Percentiles rank a stretch among this genome's conserved stretches.
Evolutionary conservation across 2,329 filamentous ascomycete genomes (phyloP).

Genomic region (Aspergillus niger): DNA sequence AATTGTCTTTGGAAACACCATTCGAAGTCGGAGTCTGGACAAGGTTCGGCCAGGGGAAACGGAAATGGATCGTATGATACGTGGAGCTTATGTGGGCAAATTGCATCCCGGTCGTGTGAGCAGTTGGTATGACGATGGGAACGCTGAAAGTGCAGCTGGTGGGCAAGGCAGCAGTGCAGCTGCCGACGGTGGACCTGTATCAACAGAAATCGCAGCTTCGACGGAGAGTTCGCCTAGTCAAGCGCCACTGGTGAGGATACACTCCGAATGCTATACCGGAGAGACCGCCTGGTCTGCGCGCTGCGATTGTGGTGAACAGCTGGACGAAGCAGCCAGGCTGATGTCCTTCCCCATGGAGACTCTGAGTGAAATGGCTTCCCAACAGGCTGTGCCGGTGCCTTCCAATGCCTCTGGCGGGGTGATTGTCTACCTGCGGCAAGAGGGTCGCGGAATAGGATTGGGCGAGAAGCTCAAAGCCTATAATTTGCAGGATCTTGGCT

Average conservation of each 20-base stretch:
- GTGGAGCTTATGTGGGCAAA: slow-evolving; percentile 87
- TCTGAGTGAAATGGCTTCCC: slow-evolving; percentile 30
- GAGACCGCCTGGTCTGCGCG: slow-evolving; percentile 98
- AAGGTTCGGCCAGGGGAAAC: slow-evolving; percentile 49
- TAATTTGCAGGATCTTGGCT: slow-evolving; percentile 93
- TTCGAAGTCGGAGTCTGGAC: slow-evolving; percentile 67
- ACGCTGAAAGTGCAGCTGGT: slow-evolving; percentile 6
- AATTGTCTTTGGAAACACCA: slow-evolving; percentile 90
- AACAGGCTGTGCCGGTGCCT: slow-evolving; percentile 37
- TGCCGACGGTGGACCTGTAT: slow-evolving; percentile 13
- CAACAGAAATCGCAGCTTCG: slow-evolving; percentile 15
- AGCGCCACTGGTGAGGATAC: slow-evolving; percentile 84
- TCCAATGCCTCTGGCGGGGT: slow-evolving; percentile 71
- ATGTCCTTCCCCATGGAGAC: slow-evolving; percentile 70
- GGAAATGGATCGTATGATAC: slow-evolving; percentile 73
- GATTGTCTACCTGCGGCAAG: slow-evolving; percentile 93
- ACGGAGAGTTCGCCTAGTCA: slow-evolving; percentile 25
- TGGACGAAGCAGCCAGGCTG: slow-evolving; percentile 90
- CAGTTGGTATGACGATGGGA: slow-evolving; percentile 61
- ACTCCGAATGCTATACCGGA: slow-evolving; percentile 97
- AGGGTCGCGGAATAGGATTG: slow-evolving; percentile 91
- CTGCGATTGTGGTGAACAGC: slow-evolving; percentile 96
- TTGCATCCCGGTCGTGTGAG: slow-evolving; percentile 81
- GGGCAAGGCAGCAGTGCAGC: not conserved
- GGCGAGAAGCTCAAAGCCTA: slow-evolving; percentile 97